A percentile compares a stretch with the other conserved stretches of the same genome.
These are phyloP conservation scores for Pseudopyricularia javanii DNA, from an alignment of 2,329 filamentous ascomycete species.

Conservation along the genomic window DNA sequence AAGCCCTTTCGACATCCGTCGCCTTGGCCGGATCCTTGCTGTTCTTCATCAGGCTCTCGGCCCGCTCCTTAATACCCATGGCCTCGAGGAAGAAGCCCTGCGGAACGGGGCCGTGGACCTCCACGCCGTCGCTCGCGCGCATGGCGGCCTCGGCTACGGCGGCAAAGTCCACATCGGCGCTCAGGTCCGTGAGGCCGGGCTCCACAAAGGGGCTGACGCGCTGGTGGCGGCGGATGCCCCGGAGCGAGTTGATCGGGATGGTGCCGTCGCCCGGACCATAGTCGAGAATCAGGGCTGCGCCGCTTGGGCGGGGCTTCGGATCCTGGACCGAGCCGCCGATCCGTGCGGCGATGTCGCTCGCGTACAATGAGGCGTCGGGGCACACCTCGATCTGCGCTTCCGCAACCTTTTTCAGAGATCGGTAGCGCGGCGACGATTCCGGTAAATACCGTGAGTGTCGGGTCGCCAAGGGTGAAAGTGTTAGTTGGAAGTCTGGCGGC, in stretches of 20 bases:
- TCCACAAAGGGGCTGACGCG: slow-evolving; percentile 67
- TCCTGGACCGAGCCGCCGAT: slow-evolving; percentile 57
- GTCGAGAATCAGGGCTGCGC: slow-evolving; percentile 89
- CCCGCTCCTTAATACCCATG: slow-evolving; percentile 76
- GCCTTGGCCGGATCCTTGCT: slow-evolving; percentile 13
- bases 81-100: slow-evolving; percentile 67
- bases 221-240: slow-evolving; percentile 71
- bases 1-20: slow-evolving; percentile 40
- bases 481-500: slow-evolving; percentile 77
- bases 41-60: slow-evolving; percentile 48
- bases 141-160: slow-evolving; percentile 75
- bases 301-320: slow-evolving; percentile 52
- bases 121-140: slow-evolving; percentile 62
- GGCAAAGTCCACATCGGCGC: slow-evolving; percentile 86
- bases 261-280: slow-evolving; percentile 66
- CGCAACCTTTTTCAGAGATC: slow-evolving; percentile 52
- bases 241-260: slow-evolving; percentile 78
- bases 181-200: slow-evolving; percentile 77
- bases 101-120: slow-evolving; percentile 84
- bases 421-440: slow-evolving; percentile 68
- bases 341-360: slow-evolving; percentile 66
- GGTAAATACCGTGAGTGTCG: slow-evolving; percentile 79
- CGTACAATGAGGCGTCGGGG: slow-evolving; percentile 73
- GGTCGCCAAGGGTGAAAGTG: slow-evolving; percentile 61
- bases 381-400: slow-evolving; percentile 78